These are phyloP conservation scores for Saxophila tyrrhenica DNA, from an alignment of 495 filamentous ascomycete genomes.

Conservation along the genomic window DNA sequence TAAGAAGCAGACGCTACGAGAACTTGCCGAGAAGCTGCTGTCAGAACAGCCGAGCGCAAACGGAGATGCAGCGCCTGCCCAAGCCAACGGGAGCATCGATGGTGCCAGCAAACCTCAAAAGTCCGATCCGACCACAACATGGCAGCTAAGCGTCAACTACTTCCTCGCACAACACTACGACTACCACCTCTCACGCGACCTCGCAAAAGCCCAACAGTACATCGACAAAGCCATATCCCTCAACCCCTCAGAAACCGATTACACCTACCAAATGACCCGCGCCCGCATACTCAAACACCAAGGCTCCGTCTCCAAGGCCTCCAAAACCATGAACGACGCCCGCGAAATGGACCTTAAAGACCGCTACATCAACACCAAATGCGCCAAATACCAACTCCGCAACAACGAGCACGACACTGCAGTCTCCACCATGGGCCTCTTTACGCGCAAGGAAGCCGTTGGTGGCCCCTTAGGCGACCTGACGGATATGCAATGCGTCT, in stretches of 20 bases:
- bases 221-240: constrained; percentile 75
- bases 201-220: constrained; percentile 66
- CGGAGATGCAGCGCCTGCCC: constrained; percentile 34
- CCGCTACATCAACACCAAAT: constrained; percentile 96
- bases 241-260: constrained; percentile 71
- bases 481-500: constrained; percentile 96
- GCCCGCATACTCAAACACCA: constrained; percentile 91
- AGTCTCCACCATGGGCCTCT: constrained; percentile 81
- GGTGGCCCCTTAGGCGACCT: constrained; percentile 85
- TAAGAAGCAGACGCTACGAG: constrained; percentile 66
- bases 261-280: constrained; percentile 69
- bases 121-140: constrained; percentile 26
- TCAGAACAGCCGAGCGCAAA: constrained; percentile 33
- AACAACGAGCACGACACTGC: constrained; percentile 82
- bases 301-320: constrained; percentile 67
- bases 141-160: constrained; percentile 67
- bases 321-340: constrained; percentile 80
- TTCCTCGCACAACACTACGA: constrained; percentile 97
- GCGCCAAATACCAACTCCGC: constrained; percentile 90
- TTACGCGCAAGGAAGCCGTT: constrained; percentile 80
- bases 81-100: constrained; percentile 31
- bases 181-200: constrained; percentile 74
- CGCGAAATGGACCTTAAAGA: constrained; percentile 75
- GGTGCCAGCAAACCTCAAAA: constrained; percentile 38
- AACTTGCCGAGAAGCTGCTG: constrained; percentile 68